Conservation (phyloP, 1,284 basidiomycete species). For the Coriolopsis trogii region DNA sequence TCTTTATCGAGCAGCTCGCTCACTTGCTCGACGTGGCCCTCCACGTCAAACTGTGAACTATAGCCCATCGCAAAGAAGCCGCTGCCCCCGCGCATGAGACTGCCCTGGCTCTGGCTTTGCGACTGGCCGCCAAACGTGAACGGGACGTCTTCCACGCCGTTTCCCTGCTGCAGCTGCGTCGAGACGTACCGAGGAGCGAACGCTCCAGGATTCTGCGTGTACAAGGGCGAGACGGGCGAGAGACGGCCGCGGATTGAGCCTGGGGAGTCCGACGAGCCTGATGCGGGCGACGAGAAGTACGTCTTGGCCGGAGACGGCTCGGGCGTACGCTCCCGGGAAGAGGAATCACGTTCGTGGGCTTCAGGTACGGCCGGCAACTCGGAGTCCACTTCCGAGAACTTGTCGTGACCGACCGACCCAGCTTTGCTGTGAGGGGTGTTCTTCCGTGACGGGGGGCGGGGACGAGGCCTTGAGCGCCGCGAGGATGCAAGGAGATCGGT, state of each 20-base stretch:
- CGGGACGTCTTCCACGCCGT: slow-evolving; percentile 16
- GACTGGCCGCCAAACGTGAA: slow-evolving; percentile 12
- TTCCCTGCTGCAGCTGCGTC: slow-evolving; percentile 35
- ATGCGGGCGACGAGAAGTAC: slow-evolving; percentile 46
- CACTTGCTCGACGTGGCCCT: slow-evolving; percentile 43
- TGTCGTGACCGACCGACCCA: not conserved
- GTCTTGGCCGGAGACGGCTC: slow-evolving; percentile 40
- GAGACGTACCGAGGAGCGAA: slow-evolving; percentile 46
- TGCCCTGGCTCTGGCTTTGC: slow-evolving; percentile 15
- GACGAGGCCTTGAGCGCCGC: slow-evolving; percentile 35
- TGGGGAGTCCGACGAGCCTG: slow-evolving; percentile 36
- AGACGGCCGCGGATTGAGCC: slow-evolving; percentile 27
- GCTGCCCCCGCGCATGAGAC: slow-evolving; percentile 27
- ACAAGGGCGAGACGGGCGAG: slow-evolving; percentile 43
- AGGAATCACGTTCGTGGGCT: slow-evolving; percentile 6
- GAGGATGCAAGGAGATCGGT: slow-evolving; percentile 40
- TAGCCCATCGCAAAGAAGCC: slow-evolving; percentile 39
- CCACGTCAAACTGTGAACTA: slow-evolving; percentile 52
- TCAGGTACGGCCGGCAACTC: slow-evolving; percentile 9
- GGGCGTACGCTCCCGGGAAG: slow-evolving; percentile 10
- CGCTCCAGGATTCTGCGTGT: slow-evolving; percentile 38
- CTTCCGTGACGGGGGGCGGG: slow-evolving; percentile 38
- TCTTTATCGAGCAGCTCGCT: slow-evolving; percentile 47
- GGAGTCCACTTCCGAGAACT: slow-evolving; percentile 4
- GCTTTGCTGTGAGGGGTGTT: slow-evolving; percentile 15